Evolutionary conservation across 768 basidiomycete species (phyloP).

Genomic region (Mrakia gelida): DNA sequence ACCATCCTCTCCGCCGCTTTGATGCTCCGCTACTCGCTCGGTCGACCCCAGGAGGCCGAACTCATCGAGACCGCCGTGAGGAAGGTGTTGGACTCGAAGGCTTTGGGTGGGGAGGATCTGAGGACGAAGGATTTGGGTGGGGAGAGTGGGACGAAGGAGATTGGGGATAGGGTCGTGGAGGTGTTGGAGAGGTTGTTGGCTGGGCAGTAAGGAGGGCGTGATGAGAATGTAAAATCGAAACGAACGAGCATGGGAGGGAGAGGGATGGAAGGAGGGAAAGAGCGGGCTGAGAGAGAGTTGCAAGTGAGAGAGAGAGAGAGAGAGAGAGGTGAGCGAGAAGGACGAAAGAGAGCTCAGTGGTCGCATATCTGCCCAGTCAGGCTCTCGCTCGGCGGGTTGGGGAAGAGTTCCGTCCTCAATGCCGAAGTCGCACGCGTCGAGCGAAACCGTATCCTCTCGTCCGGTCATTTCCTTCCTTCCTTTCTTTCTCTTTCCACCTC

Average conservation of each 20-base stretch:
- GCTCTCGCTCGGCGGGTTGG: too few relatives aligned
- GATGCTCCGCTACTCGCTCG: slow-evolving; percentile 91
- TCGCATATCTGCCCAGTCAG: too few relatives aligned
- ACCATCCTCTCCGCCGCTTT: slow-evolving; percentile 91
- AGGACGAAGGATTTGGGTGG: slow-evolving; percentile 88
- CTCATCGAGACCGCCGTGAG: slow-evolving; percentile 87
- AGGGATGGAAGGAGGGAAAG: too few relatives aligned
- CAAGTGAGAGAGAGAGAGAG: background rate
- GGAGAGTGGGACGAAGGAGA: slow-evolving; percentile 62
- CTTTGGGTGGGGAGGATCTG: slow-evolving; percentile 66
- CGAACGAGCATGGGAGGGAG: too few relatives aligned
- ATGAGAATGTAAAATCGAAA: background rate
- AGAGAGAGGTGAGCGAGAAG: background rate
- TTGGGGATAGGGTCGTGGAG: slow-evolving; percentile 79
- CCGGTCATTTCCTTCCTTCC: too few relatives aligned
- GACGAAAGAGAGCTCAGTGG: too few relatives aligned
- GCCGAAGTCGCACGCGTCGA: too few relatives aligned
- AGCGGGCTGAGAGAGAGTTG: too few relatives aligned
- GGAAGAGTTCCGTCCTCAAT: too few relatives aligned
- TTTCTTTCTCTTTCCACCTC: too few relatives aligned
- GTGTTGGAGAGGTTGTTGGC: slow-evolving; percentile 57
- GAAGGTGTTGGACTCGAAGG: slow-evolving; percentile 71
- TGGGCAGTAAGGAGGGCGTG: background rate
- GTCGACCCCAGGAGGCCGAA: slow-evolving; percentile 74
- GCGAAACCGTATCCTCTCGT: too few relatives aligned